Percentiles rank a stretch among this genome's conserved stretches.
Conservation (phyloP, 306 rosid genomes). For the Prunus mongolica region DNA sequence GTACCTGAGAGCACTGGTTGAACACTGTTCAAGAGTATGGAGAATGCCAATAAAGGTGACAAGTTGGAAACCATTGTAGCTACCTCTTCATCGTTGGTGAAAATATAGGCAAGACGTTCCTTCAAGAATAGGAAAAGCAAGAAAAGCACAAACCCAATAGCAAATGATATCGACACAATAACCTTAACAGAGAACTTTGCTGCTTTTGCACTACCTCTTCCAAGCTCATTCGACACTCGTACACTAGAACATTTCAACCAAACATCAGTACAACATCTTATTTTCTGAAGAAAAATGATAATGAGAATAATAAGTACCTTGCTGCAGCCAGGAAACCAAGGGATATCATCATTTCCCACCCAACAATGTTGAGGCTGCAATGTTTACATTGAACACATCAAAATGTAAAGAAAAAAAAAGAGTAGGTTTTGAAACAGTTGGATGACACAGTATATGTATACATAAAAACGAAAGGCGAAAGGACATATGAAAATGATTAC, state of each 20-base stretch:
- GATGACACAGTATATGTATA: background rate
- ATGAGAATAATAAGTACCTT: slow-evolving; percentile 26
- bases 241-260: slow-evolving; percentile 31
- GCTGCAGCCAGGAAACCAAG: slow-evolving; percentile 60
- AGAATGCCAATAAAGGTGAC: slow-evolving; percentile 49
- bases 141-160: slow-evolving; percentile 39
- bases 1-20: slow-evolving; percentile 64
- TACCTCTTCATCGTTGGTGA: slow-evolving; percentile 37
- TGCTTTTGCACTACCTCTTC: slow-evolving; percentile 49
- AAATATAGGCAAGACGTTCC: slow-evolving; percentile 42
- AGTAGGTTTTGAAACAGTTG: background rate
- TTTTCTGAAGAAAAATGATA: background rate
- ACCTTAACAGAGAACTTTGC: slow-evolving; percentile 44
- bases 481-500: background rate
- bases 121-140: slow-evolving; percentile 34
- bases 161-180: slow-evolving; percentile 37
- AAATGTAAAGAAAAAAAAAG: background rate
- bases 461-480: background rate
- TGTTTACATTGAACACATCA: background rate
- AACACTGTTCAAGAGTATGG: slow-evolving; percentile 50
- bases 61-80: slow-evolving; percentile 41
- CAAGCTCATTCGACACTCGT: slow-evolving; percentile 56
- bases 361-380: slow-evolving; percentile 52
- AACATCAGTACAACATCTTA: background rate
- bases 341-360: slow-evolving; percentile 64